Percentiles rank a stretch among this genome's conserved stretches.
These are phyloP conservation scores for Orobanche coerulescens DNA, from an alignment of 257 asterid species.

Conservation along the genomic window DNA sequence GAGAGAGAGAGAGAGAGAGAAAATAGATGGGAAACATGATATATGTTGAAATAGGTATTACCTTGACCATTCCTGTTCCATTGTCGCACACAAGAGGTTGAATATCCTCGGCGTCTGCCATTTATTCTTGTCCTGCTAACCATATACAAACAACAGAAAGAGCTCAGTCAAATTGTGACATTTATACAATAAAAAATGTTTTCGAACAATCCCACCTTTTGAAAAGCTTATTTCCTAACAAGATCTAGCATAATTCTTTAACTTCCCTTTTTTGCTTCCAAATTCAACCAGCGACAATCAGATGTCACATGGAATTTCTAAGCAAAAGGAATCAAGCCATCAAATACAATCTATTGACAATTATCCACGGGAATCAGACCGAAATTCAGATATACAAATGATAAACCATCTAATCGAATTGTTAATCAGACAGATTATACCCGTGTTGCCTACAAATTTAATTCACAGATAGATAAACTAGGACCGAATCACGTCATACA, in stretches of 20 bases:
- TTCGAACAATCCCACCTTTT: neutral
- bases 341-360: neutral
- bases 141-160: neutral
- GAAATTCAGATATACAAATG: neutral
- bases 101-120: conserved; percentile 29
- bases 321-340: neutral
- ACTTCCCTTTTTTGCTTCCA: neutral
- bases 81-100: conserved; percentile 34
- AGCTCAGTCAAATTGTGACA: neutral
- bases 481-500: neutral
- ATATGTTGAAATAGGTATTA: conserved; percentile 5
- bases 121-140: conserved; percentile 18
- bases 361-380: neutral
- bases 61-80: conserved; percentile 38
- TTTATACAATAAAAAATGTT: neutral
- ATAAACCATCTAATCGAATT: neutral
- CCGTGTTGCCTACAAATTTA: neutral
- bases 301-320: neutral
- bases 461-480: neutral
- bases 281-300: neutral
- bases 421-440: neutral
- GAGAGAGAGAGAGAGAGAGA: neutral
- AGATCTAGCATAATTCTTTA: neutral
- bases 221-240: neutral
- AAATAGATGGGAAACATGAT: neutral